Percentiles rank a stretch among this genome's conserved stretches.
phyloP scores from a whole-genome alignment of 2,329 filamentous ascomycete species.

The Nannizziopsis barbatae region DNA sequence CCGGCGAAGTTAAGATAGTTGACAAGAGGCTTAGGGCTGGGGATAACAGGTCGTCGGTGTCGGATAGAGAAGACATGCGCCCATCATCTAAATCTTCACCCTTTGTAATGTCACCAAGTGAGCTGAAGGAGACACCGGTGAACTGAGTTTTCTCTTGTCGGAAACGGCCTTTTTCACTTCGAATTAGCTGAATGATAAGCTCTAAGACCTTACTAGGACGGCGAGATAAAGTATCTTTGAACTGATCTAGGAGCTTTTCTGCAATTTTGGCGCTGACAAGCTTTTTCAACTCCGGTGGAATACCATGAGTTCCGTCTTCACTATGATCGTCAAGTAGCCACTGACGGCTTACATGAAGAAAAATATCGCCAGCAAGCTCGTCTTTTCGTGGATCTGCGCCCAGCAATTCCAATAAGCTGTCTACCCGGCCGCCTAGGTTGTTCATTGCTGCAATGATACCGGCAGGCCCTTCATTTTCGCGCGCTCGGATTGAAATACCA shows the following conservation, averaged over 20 bases:
- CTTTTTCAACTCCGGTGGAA: constrained; percentile 25
- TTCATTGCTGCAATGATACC: constrained; percentile 28
- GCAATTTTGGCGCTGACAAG: constrained; percentile 33
- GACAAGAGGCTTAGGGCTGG: constrained; percentile 35
- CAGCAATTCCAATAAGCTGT: constrained; percentile 29
- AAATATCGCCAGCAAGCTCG: constrained; percentile 32
- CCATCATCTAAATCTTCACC: constrained; percentile 15
- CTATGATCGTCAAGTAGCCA: constrained; percentile 28
- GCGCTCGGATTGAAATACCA: constrained; percentile 22
- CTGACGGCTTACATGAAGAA: constrained; percentile 32
- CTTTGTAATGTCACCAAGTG: constrained; percentile 28
- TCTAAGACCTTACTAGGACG: constrained; percentile 31
- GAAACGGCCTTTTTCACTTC: constrained; percentile 23
- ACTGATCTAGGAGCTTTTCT: constrained; percentile 33
- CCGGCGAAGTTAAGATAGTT: constrained; percentile 33
- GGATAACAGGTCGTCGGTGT: constrained; percentile 29
- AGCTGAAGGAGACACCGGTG: constrained; percentile 19
- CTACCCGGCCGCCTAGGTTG: constrained; percentile 27
- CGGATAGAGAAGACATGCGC: constrained; percentile 13
- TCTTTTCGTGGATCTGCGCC: constrained; percentile 32
- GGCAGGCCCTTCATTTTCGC: constrained; percentile 14
- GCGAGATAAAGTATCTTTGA: constrained; percentile 34
- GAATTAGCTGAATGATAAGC: constrained; percentile 33
- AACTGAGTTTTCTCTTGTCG: neutral
- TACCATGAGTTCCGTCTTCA: constrained; percentile 17